Evolutionary conservation across 78 protist genomes (phyloP), one percentile per base, ranked within the genome.

Genomic region (Dictyostelium capitatum): DNA sequence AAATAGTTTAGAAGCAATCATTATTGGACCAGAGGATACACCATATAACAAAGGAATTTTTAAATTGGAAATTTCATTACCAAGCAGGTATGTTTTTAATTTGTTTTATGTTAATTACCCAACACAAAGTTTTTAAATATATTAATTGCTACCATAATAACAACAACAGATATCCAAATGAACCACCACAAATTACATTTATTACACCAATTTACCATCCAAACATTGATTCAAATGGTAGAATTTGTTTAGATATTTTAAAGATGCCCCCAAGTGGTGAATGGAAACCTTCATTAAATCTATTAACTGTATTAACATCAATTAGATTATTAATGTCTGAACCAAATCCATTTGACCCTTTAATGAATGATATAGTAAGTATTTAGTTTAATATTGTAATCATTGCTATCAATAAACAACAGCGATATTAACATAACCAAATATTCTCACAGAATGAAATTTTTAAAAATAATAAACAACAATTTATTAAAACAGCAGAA

Each of bases 161-260:
- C n/a, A n/a, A 37, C 43, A 37, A 37, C n/a, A 96, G 97, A 19
- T 98, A 98, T 62, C 99, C 99, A 0, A 85, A 96, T 57, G 97
- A 95, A 70, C 98, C 98, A 19, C 99, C 99, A 0, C 81, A 90
- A 74, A 95, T 97, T 10, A 70, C 69, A 17, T 98, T 97, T 59
- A 28, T 59, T 30, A 98, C 99, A 19, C 97, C 97, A 10, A 84
- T 98, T 48, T 97, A 96, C 50, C 99, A 98, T 83, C 99, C 99
- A 15, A 98, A 98, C 90, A 95, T 98, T 41, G 99, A 98, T 82
- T 17, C 56, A 6, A 90, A 91, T 23, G 99, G 99, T 3, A 59
- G 97, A 15, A 97, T 98, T 28, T 97, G 98, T 46, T 89, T 97
- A 20, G 98, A 97, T 82, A 91, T 75, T 14, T 94, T 98, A 28